These are phyloP conservation scores for Fusarium setosum DNA, from an alignment of 2,329 filamentous ascomycete genomes.

Conservation along the genomic window DNA sequence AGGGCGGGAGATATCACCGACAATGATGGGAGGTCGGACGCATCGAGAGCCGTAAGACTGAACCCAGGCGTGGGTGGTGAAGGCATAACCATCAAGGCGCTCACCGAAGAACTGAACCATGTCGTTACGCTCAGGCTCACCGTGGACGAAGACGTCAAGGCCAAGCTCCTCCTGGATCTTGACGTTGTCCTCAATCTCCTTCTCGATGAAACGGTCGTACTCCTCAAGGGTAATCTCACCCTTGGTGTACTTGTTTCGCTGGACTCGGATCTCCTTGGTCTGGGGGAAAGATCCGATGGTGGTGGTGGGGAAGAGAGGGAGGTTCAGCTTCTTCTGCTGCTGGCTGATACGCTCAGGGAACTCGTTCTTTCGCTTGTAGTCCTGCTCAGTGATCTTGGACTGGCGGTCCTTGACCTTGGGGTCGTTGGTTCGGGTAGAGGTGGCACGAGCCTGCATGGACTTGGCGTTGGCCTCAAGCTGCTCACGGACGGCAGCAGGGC, in stretches of 20 bases:
- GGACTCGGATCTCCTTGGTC: slow-evolving; percentile 97
- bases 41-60: slow-evolving; percentile 98
- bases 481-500: slow-evolving; percentile 85
- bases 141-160: slow-evolving; percentile 97
- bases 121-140: slow-evolving; percentile 99
- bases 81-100: slow-evolving; percentile 94
- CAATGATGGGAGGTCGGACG: slow-evolving; percentile 97
- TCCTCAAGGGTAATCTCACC: slow-evolving; percentile 90
- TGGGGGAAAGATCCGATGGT: slow-evolving; percentile 99
- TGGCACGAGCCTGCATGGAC: slow-evolving; percentile 89
- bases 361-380: slow-evolving; percentile 92
- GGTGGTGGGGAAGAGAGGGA: slow-evolving; percentile 98
- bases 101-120: slow-evolving; percentile 99
- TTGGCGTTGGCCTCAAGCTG: slow-evolving; percentile 97
- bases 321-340: slow-evolving; percentile 92
- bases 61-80: slow-evolving; percentile 99
- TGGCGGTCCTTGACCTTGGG: slow-evolving; percentile 97
- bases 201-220: slow-evolving; percentile 99
- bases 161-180: slow-evolving; percentile 98
- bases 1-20: slow-evolving; percentile 97
- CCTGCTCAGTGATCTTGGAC: slow-evolving; percentile 81
- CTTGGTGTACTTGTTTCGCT: slow-evolving; percentile 99
- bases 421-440: slow-evolving; percentile 96
- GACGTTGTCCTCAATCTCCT: slow-evolving; percentile 95
- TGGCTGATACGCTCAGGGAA: slow-evolving; percentile 87